Conservation (phyloP, 1,284 basidiomycete species). For the Hypsizygus ulmarius region DNA sequence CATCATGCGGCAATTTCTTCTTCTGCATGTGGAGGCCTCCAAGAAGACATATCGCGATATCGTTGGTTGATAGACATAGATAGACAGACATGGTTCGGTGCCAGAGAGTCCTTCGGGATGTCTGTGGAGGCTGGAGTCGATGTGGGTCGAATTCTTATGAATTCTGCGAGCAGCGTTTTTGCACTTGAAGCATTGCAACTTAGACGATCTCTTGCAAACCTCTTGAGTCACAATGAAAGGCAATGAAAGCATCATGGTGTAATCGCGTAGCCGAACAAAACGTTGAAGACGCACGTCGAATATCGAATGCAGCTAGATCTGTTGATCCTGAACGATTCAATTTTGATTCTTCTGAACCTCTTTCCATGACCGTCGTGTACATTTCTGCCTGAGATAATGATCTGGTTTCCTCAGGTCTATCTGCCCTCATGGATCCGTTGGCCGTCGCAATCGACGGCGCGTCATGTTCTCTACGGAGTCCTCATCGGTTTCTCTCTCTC, state of each 20-base stretch:
- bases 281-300: slow-evolving; percentile 1
- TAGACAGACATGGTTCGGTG: too few species aligned
- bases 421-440: slow-evolving; percentile 33
- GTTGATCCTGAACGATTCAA: slow-evolving; percentile 8
- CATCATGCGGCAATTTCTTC: not conserved
- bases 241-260: too few species aligned
- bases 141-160: too few species aligned
- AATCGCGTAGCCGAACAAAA: not conserved
- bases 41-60: too few species aligned
- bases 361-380: slow-evolving; percentile 25
- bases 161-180: too few species aligned
- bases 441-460: slow-evolving; percentile 37
- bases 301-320: not conserved
- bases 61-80: too few species aligned
- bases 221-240: too few species aligned
- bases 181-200: too few species aligned
- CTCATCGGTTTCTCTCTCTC: slow-evolving; percentile 71
- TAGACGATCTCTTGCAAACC: too few species aligned
- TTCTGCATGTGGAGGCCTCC: too few species aligned
- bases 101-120: too few species aligned
- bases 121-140: too few species aligned
- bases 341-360: slow-evolving; percentile 1
- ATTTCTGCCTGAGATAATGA: slow-evolving; percentile 23
- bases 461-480: slow-evolving; percentile 62
- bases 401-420: slow-evolving; percentile 22